Evolutionary conservation across 129 eudicot species (phyloP).

Genomic region (sunflower (Helianthus annuus)): DNA sequence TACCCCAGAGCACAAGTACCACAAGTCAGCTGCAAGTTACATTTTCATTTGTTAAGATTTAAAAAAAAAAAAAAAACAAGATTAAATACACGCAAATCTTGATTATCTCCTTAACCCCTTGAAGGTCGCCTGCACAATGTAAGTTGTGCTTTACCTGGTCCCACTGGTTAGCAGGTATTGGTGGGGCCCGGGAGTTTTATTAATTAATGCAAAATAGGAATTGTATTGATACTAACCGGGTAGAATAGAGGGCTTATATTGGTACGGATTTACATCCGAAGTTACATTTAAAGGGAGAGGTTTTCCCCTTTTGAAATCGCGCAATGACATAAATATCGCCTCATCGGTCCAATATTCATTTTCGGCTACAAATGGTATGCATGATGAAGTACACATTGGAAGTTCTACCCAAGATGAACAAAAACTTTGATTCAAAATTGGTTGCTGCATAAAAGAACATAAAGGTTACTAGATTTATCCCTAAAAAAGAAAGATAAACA

Average conservation of each 20-base stretch:
- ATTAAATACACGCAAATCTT: background rate
- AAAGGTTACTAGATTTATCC: too few species aligned
- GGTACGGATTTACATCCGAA: constrained; percentile 58
- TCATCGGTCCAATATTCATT: constrained; percentile 49
- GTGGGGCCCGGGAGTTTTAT: background rate
- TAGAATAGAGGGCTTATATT: constrained; percentile 51
- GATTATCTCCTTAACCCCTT: background rate
- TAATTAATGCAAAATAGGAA: background rate
- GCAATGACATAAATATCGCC: constrained; percentile 40
- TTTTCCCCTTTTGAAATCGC: constrained; percentile 33
- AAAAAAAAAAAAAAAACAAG: background rate
- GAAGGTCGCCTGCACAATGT: background rate
- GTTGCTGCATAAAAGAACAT: constrained; percentile 14
- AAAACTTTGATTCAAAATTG: constrained; percentile 7
- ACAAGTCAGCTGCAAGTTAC: constrained; percentile 52
- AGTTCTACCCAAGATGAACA: background rate
- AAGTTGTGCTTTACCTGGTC: background rate
- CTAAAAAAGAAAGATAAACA: background rate
- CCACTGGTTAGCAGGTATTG: background rate
- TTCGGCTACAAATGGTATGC: constrained; percentile 19
- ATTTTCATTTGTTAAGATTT: background rate
- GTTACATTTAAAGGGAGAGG: constrained; percentile 46
- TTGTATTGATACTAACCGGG: constrained; percentile 49
- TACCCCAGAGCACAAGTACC: constrained; percentile 45
- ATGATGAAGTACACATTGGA: constrained; percentile 52